Evolutionary conservation across 2,329 filamentous ascomycete genomes (phyloP).

Genomic region (Cladosporium sp.): DNA sequence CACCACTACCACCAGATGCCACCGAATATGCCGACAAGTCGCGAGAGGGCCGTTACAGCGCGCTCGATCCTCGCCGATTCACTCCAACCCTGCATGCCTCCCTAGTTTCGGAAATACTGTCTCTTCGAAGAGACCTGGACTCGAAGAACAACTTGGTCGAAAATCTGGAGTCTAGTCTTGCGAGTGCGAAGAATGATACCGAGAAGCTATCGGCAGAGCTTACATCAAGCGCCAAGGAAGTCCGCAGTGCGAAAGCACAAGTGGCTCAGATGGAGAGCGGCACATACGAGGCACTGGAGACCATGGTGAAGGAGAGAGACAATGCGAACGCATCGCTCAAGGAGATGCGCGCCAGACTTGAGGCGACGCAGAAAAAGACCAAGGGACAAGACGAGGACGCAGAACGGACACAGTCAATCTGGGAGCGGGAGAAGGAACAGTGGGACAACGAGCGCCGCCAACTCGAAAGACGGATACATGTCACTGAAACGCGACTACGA

Average conservation of each 20-base stretch:
- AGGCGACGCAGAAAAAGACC: constrained; percentile 70
- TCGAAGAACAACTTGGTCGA: constrained; percentile 85
- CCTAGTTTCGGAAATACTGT: constrained; percentile 87
- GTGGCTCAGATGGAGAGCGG: constrained; percentile 82
- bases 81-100: constrained; percentile 94
- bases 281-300: constrained; percentile 76
- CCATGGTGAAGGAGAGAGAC: constrained; percentile 80
- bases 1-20: constrained; percentile 45
- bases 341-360: constrained; percentile 73
- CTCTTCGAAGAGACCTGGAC: constrained; percentile 81
- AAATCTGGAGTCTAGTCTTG: constrained; percentile 69
- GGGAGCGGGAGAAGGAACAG: constrained; percentile 74
- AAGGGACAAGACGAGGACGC: constrained; percentile 78
- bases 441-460: constrained; percentile 82
- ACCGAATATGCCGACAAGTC: constrained; percentile 32
- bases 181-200: constrained; percentile 67
- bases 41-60: constrained; percentile 54
- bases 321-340: constrained; percentile 67
- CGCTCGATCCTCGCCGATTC: constrained; percentile 84
- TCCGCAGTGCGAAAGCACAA: constrained; percentile 75
- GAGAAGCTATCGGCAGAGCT: constrained; percentile 63
- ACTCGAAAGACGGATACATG: constrained; percentile 77
- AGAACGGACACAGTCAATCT: constrained; percentile 70
- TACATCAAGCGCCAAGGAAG: constrained; percentile 66
- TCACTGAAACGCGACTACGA: constrained; percentile 84